Base-by-base conservation (phyloP, 2,329 filamentous ascomycete genomes). In the Phyllosticta citribraziliensis region DNA sequence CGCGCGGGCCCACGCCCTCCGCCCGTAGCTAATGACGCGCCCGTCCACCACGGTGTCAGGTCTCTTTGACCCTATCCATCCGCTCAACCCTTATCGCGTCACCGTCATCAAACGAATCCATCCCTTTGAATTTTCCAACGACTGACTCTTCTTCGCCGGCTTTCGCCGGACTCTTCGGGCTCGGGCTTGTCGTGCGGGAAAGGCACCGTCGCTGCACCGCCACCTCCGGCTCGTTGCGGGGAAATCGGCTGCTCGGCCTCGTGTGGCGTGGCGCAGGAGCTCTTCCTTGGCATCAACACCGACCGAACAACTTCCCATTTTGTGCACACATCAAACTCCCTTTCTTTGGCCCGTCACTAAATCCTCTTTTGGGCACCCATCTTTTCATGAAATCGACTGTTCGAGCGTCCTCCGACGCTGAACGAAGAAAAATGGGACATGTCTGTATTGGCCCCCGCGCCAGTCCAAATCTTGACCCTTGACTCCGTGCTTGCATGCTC, bases 1-100 rank as follows among this genome's bases (percentile, higher is more conserved):
- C n/a, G 19, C 33, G 55, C 57, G 57, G 57, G 57, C 52, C 24
- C n/a, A 24, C 50, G 57, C 52, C 57, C 52, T 35, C 11, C 30
- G 4, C 33, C 25, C 3, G 4, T 30, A 30, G 9, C 27, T 30
- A 14, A 25, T 35, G 51, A 25, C 52, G 51, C 57, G 57, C 52
- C 30, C 11, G 30, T 20, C 35, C 57, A 60, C 30, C 57, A 51
- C 35, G 22, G 57, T 55, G 57, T 24, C 33, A 47, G 14, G 51
- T 17, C 50, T 25, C 56, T 57, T n/a, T 47, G 6, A 17, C n/a
- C 40, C 4, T 4, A 8, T 19, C 8, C 40, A 8, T 19, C 8
- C 40, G 2, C 14, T 47, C 40, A 47, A n/a, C 40, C 12, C 14
- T 19, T 47, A 47, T 47, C 40, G 12, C 40, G 12, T 47, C 14